Conservation (phyloP, 768 basidiomycete species). For the Lactifluus subvellereus region DNA sequence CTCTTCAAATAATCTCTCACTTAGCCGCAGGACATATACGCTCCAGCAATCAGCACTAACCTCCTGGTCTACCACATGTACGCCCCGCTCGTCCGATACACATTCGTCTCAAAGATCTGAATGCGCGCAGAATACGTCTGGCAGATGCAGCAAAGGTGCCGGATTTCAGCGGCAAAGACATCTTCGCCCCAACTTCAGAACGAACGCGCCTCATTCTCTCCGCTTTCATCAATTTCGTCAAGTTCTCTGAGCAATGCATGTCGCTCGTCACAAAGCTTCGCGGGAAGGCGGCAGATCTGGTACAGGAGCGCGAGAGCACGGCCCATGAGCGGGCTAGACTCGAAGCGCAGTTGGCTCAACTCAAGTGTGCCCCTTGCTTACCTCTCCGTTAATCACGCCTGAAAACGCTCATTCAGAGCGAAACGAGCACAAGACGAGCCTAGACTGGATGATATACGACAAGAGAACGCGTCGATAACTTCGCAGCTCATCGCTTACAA, state of each 20-base stretch:
- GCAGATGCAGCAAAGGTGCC: slow-evolving; percentile 68
- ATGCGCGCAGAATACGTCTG: slow-evolving; percentile 50
- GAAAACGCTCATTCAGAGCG: slow-evolving; percentile 35
- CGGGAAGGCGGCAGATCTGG: slow-evolving; percentile 49
- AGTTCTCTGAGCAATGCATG: slow-evolving; percentile 75
- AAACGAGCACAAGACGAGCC: slow-evolving; percentile 68
- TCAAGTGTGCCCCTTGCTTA: slow-evolving; percentile 44
- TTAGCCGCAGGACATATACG: slow-evolving; percentile 55
- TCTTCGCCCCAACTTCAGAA: slow-evolving; percentile 64
- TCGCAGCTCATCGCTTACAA: slow-evolving; percentile 66
- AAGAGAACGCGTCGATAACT: slow-evolving; percentile 56
- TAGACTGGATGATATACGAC: slow-evolving; percentile 50
- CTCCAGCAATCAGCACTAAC: slow-evolving; percentile 52
- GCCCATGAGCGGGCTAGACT: slow-evolving; percentile 43
- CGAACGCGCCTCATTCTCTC: slow-evolving; percentile 74
- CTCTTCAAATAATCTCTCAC: background rate
- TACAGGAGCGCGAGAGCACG: slow-evolving; percentile 58
- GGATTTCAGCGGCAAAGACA: slow-evolving; percentile 71
- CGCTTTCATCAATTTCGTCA: slow-evolving; percentile 90
- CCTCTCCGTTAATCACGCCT: background rate
- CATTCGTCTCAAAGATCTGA: background rate
- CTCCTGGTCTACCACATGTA: slow-evolving; percentile 69
- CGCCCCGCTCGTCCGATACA: slow-evolving; percentile 20
- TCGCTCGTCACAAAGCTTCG: slow-evolving; percentile 57
- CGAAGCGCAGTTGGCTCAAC: slow-evolving; percentile 44